phyloP scores from a whole-genome alignment of 371 early-diverging fungal species.

The Entomophthora muscae region DNA sequence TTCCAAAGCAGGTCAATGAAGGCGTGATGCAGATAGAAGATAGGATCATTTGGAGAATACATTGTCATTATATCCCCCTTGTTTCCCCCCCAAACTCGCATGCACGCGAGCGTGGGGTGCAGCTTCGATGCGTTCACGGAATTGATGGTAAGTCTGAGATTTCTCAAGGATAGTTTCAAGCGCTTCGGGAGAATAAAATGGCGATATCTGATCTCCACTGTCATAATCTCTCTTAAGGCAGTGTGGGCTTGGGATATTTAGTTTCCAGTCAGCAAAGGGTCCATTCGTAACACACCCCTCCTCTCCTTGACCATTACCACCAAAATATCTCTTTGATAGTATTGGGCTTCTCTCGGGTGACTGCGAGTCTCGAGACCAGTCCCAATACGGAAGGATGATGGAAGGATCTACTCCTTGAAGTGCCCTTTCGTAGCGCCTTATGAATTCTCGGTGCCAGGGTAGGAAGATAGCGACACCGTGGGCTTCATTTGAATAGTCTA shows the following conservation, averaged over 20 bases:
- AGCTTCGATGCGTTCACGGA: constrained; percentile 20
- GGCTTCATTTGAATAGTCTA: background rate
- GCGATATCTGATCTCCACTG: constrained; percentile 12
- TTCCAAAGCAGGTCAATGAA: no score
- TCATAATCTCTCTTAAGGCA: constrained; percentile 15
- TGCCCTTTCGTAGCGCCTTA: constrained; percentile 15
- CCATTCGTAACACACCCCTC: constrained; percentile 14
- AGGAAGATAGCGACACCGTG: constrained; percentile 16
- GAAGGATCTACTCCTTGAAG: constrained; percentile 17
- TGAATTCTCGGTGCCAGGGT: constrained; percentile 22
- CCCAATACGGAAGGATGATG: constrained; percentile 34
- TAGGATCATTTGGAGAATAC: constrained; percentile 16
- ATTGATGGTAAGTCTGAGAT: constrained; percentile 14
- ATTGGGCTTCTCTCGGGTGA: constrained; percentile 10
- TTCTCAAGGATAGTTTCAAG: constrained; percentile 14
- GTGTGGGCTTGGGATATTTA: constrained; percentile 9
- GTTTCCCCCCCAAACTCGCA: constrained; percentile 22
- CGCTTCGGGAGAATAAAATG: constrained; percentile 14
- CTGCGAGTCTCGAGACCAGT: constrained; percentile 21
- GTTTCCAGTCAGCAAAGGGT: constrained; percentile 8
- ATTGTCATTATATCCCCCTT: constrained; percentile 25
- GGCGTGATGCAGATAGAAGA: no score
- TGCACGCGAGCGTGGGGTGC: constrained; percentile 28
- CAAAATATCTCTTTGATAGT: constrained; percentile 9
- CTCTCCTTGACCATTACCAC: constrained; percentile 13